These are phyloP conservation scores for Fonsecaea erecta DNA, from an alignment of 2,329 filamentous ascomycete genomes.

Conservation along the genomic window DNA sequence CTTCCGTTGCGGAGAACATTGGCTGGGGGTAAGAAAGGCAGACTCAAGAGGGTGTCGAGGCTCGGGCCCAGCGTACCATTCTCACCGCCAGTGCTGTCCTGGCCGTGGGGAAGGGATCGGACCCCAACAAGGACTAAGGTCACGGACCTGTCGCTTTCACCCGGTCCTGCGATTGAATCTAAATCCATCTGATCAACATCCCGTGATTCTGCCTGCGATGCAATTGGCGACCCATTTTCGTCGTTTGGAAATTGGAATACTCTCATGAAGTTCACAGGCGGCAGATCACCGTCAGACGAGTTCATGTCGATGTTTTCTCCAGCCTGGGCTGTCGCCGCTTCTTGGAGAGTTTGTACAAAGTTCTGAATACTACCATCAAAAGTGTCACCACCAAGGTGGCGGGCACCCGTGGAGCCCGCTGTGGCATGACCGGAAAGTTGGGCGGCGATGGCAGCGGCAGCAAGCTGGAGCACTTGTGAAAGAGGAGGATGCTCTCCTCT, in stretches of 20 bases:
- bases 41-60: slow-evolving; percentile 52
- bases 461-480: slow-evolving; percentile 65
- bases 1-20: slow-evolving; percentile 50
- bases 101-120: slow-evolving; percentile 63
- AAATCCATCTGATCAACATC: slow-evolving; percentile 46
- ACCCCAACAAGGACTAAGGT: slow-evolving; percentile 73
- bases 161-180: slow-evolving; percentile 49
- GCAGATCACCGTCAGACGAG: slow-evolving; percentile 50
- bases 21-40: slow-evolving; percentile 52
- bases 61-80: slow-evolving; percentile 43
- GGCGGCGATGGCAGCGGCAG: slow-evolving; percentile 67
- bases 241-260: slow-evolving; percentile 70
- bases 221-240: slow-evolving; percentile 40
- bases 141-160: slow-evolving; percentile 62
- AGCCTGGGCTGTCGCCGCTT: slow-evolving; percentile 63
- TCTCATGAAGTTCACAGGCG: slow-evolving; percentile 69
- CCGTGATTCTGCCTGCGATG: slow-evolving; percentile 38
- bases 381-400: slow-evolving; percentile 59
- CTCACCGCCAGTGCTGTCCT: slow-evolving; percentile 49
- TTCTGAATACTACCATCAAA: slow-evolving; percentile 67
- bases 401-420: slow-evolving; percentile 60
- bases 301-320: slow-evolving; percentile 48
- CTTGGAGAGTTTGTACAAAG: slow-evolving; percentile 66
- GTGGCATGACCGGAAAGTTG: slow-evolving; percentile 66
- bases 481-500: slow-evolving; percentile 67